A percentile compares a stretch with the other conserved stretches of the same genome.
Conservation (phyloP, 495 filamentous ascomycete genomes). For the Rostrohypoxylon terebratum region DNA sequence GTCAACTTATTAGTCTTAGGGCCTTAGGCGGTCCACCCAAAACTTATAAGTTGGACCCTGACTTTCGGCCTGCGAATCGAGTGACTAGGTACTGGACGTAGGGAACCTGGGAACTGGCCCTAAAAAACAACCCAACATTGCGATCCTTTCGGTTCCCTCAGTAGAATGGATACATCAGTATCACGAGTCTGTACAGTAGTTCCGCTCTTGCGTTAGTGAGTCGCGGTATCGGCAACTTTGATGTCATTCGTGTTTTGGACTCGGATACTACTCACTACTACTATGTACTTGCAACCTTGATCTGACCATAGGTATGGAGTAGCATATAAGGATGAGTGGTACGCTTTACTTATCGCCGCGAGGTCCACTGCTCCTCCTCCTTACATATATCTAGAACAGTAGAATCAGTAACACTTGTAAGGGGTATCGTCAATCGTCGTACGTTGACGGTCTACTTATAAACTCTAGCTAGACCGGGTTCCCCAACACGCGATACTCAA, state of each 20-base stretch:
- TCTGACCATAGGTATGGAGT: constrained; percentile 24
- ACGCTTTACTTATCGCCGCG: background rate
- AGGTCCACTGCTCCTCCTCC: background rate
- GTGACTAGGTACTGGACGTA: background rate
- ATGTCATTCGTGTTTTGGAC: constrained; percentile 28
- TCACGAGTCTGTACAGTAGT: constrained; percentile 9
- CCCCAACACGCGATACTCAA: background rate
- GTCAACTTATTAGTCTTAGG: too few species aligned
- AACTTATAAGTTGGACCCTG: constrained; percentile 28
- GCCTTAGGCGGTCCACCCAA: constrained; percentile 10
- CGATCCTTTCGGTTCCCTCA: constrained; percentile 22
- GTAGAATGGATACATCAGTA: constrained; percentile 17
- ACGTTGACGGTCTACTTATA: background rate
- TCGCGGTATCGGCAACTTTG: constrained; percentile 38
- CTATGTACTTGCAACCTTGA: constrained; percentile 16
- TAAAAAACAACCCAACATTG: constrained; percentile 10
- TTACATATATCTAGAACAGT: background rate
- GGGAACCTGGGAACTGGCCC: constrained; percentile 15
- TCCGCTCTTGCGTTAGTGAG: constrained; percentile 4
- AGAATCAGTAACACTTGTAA: background rate
- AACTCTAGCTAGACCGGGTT: constrained; percentile 8
- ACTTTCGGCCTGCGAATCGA: constrained; percentile 17
- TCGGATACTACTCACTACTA: background rate
- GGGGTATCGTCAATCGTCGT: background rate
- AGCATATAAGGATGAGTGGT: constrained; percentile 5